A percentile compares a stretch with the other conserved stretches of the same genome.
Evolutionary conservation across 768 basidiomycete genomes (phyloP).

Genomic region (Stropharia rugosoannulata): DNA sequence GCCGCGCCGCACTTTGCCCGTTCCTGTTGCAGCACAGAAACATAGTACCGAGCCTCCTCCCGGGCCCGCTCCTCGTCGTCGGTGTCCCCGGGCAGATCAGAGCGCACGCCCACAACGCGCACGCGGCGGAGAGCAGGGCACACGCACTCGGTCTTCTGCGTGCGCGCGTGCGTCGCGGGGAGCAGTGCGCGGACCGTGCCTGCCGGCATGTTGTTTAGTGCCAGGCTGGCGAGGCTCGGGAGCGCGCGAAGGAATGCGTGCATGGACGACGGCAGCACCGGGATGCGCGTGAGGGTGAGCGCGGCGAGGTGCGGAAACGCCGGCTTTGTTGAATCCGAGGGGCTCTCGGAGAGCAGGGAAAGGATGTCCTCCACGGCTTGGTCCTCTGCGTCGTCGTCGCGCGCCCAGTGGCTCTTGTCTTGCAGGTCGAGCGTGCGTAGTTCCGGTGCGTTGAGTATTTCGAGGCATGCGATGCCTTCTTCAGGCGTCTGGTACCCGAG

Average conservation of each 20-base stretch:
- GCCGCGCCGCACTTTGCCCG: too few relatives aligned
- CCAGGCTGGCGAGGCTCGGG: conserved; percentile 27
- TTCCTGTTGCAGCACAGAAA: too few relatives aligned
- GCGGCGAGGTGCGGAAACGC: conserved; percentile 42
- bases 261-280: conserved; percentile 33
- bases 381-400: too few relatives aligned
- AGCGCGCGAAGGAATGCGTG: conserved; percentile 30
- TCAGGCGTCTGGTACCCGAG: conserved; percentile 43
- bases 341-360: too few relatives aligned
- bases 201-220: conserved; percentile 34
- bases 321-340: conserved; percentile 8
- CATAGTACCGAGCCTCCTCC: too few relatives aligned
- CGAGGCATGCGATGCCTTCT: conserved; percentile 24
- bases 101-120: not conserved
- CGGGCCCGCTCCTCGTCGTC: too few relatives aligned
- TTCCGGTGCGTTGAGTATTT: too few relatives aligned
- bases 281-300: conserved; percentile 34
- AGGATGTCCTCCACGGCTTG: too few relatives aligned
- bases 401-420: too few relatives aligned
- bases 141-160: not conserved
- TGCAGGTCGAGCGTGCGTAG: too few relatives aligned
- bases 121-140: conserved; percentile 1
- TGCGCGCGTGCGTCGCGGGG: conserved; percentile 12
- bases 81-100: too few relatives aligned
- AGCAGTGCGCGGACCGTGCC: conserved; percentile 30